Conservation (phyloP, 768 basidiomycete genomes). For the Boletus pseudopeckii region DNA sequence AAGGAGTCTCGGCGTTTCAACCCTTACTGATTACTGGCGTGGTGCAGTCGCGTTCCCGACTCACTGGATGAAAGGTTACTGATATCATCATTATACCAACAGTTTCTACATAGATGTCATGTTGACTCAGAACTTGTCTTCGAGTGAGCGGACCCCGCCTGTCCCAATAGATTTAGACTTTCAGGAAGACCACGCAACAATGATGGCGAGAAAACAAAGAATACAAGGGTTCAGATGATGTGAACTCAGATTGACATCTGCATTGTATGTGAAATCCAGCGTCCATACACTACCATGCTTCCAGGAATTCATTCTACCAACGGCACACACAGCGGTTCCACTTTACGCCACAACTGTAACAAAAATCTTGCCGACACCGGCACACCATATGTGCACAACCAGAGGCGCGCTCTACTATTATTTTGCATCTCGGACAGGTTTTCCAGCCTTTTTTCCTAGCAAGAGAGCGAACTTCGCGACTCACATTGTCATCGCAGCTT, state of each 20-base stretch:
- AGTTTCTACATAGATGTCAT: background rate
- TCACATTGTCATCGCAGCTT: conserved; percentile 41
- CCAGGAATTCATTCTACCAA: background rate
- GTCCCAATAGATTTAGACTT: background rate
- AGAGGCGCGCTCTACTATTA: conserved; percentile 48
- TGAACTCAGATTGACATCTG: background rate
- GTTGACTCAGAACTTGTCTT: background rate
- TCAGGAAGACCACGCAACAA: too few relatives aligned
- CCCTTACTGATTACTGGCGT: conserved; percentile 58
- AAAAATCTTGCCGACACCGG: conserved; percentile 35
- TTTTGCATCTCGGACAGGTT: conserved; percentile 55
- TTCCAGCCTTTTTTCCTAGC: conserved; percentile 51
- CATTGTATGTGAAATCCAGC: background rate
- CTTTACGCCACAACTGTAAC: conserved; percentile 19
- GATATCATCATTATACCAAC: background rate
- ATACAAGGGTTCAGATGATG: background rate
- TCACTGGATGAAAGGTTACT: background rate
- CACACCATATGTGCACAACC: conserved; percentile 65
- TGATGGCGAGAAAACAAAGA: background rate
- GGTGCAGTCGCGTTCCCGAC: background rate
- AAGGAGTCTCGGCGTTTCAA: conserved; percentile 81
- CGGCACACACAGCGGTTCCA: conserved; percentile 7
- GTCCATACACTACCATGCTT: background rate
- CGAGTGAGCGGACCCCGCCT: background rate
- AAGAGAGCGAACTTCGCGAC: conserved; percentile 43